Percentiles rank a stretch among this genome's conserved stretches.
Conservation (phyloP, 2,329 filamentous ascomycete genomes). For the Coleophoma cylindrospora region DNA sequence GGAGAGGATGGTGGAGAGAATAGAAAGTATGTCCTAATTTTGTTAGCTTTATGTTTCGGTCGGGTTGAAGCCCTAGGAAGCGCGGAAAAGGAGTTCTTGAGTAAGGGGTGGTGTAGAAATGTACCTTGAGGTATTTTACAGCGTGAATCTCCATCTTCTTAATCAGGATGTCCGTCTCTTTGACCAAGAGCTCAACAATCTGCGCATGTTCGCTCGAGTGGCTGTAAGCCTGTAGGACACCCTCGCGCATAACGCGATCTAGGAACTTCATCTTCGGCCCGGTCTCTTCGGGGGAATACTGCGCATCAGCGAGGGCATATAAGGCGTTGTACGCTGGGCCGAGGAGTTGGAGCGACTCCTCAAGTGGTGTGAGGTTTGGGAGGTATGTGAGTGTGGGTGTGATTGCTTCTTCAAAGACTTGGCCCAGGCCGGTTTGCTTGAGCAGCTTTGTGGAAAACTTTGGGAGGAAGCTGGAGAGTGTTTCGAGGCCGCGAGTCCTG, state of each 20-base stretch:
- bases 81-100: too few species aligned
- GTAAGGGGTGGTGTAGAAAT: conserved; percentile 22
- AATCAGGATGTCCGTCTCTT: conserved; percentile 43
- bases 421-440: conserved; percentile 56
- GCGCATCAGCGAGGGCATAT: conserved; percentile 42
- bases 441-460: conserved; percentile 50
- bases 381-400: conserved; percentile 71
- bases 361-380: conserved; percentile 70
- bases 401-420: conserved; percentile 64
- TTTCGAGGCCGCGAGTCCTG: conserved; percentile 49
- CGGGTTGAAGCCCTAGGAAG: too few species aligned
- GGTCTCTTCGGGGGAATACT: conserved; percentile 9
- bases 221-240: conserved; percentile 47
- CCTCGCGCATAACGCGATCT: conserved; percentile 49
- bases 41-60: background rate
- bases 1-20: conserved; percentile 58
- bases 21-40: conserved; percentile 58
- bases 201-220: conserved; percentile 54
- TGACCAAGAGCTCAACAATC: conserved; percentile 52
- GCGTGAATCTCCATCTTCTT: conserved; percentile 53
- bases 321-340: conserved; percentile 62
- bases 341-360: conserved; percentile 63
- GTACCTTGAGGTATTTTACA: conserved; percentile 63
- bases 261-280: conserved; percentile 35
- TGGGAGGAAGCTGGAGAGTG: conserved; percentile 49